phyloP scores from a whole-genome alignment of 1,284 basidiomycete species.

The Sporisorium sorghi region DNA sequence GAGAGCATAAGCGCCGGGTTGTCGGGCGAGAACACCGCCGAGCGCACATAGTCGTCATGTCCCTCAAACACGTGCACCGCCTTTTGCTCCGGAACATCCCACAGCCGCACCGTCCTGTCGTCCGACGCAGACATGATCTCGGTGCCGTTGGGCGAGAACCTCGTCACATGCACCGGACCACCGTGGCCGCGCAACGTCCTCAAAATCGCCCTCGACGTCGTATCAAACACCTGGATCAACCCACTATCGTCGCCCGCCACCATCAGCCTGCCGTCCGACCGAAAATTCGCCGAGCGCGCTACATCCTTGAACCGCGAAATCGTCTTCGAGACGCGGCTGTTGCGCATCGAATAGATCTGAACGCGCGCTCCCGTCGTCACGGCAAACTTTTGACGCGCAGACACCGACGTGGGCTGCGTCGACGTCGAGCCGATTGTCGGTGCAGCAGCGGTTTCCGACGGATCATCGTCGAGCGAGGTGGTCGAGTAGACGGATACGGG shows the following conservation, averaged over 20 bases:
- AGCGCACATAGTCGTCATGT: conserved; percentile 95
- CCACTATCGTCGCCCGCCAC: conserved; percentile 96
- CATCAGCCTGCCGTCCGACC: conserved; percentile 91
- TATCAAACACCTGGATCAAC: conserved; percentile 93
- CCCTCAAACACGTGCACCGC: conserved; percentile 81
- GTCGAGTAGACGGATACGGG: conserved; percentile 46
- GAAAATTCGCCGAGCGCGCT: conserved; percentile 75
- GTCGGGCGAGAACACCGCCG: conserved; percentile 84
- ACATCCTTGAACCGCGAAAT: conserved; percentile 97
- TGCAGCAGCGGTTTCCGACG: neutral
- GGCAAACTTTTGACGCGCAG: conserved; percentile 77
- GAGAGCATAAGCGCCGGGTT: conserved; percentile 88
- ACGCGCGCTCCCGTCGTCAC: conserved; percentile 94
- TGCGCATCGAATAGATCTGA: conserved; percentile 94
- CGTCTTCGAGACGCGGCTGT: conserved; percentile 93
- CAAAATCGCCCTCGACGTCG: conserved; percentile 91
- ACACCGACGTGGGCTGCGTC: conserved; percentile 31
- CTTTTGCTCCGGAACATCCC: conserved; percentile 93
- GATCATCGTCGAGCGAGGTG: conserved; percentile 21
- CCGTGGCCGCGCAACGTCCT: conserved; percentile 91
- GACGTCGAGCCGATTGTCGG: conserved; percentile 34
- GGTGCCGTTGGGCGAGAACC: conserved; percentile 85
- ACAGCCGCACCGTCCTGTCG: conserved; percentile 91
- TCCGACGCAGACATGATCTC: conserved; percentile 94
- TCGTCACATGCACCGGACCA: conserved; percentile 88